These are phyloP conservation scores for Acmispon strigosus DNA, from an alignment of 306 rosid species.

Conservation along the genomic window DNA sequence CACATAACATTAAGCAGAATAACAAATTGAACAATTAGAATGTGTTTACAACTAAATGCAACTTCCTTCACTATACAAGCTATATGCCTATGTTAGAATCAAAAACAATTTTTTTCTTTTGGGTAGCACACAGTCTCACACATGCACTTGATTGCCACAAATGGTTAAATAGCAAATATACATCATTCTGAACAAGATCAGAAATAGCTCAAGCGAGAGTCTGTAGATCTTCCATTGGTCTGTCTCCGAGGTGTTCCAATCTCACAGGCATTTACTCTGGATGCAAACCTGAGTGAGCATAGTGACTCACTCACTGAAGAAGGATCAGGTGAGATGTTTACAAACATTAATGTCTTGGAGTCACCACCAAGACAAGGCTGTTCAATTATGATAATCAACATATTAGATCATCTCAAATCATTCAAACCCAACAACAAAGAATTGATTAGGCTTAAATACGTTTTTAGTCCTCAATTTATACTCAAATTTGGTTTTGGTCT, in stretches of 20 bases:
- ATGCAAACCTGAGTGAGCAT: slow-evolving; percentile 92
- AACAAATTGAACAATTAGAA: slow-evolving; percentile 10
- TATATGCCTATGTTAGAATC: slow-evolving; percentile 65
- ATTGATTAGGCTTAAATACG: neutral
- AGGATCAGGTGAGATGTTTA: slow-evolving; percentile 80
- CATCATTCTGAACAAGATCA: slow-evolving; percentile 20
- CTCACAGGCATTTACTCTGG: slow-evolving; percentile 94
- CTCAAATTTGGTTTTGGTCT: too few relatives aligned
- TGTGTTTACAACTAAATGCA: slow-evolving; percentile 14
- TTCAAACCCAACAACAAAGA: neutral
- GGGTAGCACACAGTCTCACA: slow-evolving; percentile 15
- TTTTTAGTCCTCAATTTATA: too few relatives aligned
- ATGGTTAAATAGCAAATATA: slow-evolving; percentile 21
- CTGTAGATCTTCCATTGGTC: slow-evolving; percentile 48
- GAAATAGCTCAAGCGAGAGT: slow-evolving; percentile 60
- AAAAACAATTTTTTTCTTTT: slow-evolving; percentile 15
- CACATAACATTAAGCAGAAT: slow-evolving; percentile 17
- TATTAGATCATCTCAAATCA: slow-evolving; percentile 15
- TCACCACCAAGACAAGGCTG: slow-evolving; percentile 98
- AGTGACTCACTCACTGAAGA: slow-evolving; percentile 77
- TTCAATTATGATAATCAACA: slow-evolving; percentile 19
- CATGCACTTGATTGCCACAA: slow-evolving; percentile 22
- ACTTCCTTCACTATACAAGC: slow-evolving; percentile 54
- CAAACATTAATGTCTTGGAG: slow-evolving; percentile 93
- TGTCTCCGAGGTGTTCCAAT: slow-evolving; percentile 89